Percentiles rank a stretch among this genome's conserved stretches.
These are phyloP conservation scores for Rhodotorula sp. DNA, from an alignment of 1,284 basidiomycete species.

Conservation along the genomic window DNA sequence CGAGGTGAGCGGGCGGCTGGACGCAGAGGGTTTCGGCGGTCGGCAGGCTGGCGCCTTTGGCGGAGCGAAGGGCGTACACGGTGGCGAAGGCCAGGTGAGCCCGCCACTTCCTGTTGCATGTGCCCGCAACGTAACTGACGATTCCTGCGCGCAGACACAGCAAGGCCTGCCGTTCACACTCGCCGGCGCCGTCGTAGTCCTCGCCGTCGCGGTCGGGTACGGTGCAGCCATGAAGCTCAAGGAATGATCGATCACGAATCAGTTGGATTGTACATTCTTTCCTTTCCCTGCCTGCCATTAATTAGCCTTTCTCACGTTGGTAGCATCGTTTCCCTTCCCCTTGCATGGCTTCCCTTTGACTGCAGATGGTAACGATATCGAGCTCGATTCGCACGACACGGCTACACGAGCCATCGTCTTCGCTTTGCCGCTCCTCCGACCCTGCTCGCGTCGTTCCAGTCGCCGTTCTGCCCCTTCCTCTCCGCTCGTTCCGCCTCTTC, in stretches of 20 bases:
- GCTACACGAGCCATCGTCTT: slow-evolving; percentile 23
- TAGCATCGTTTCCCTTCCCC: too few relatives aligned
- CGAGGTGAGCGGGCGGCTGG: background rate
- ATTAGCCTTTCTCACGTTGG: background rate
- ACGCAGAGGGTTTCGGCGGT: background rate
- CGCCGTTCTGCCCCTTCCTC: background rate
- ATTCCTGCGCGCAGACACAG: background rate
- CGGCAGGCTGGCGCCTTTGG: background rate
- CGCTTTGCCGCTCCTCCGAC: slow-evolving; percentile 21
- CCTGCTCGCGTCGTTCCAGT: slow-evolving; percentile 3
- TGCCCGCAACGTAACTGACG: background rate
- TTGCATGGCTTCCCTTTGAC: too few relatives aligned
- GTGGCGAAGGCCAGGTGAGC: background rate
- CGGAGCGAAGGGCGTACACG: background rate
- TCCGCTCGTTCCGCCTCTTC: background rate
- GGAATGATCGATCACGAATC: slow-evolving; percentile 6
- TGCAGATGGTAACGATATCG: too few relatives aligned
- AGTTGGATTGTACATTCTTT: background rate
- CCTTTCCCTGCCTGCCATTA: too few relatives aligned
- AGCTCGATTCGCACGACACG: too few relatives aligned
- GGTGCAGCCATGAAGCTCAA: slow-evolving; percentile 43
- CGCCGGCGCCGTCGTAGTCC: slow-evolving; percentile 44
- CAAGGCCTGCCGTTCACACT: slow-evolving; percentile 40
- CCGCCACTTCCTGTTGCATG: background rate
- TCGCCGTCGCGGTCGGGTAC: slow-evolving; percentile 46